phyloP scores from a whole-genome alignment of 257 asterid genomes.

The Prunella vulgaris region DNA sequence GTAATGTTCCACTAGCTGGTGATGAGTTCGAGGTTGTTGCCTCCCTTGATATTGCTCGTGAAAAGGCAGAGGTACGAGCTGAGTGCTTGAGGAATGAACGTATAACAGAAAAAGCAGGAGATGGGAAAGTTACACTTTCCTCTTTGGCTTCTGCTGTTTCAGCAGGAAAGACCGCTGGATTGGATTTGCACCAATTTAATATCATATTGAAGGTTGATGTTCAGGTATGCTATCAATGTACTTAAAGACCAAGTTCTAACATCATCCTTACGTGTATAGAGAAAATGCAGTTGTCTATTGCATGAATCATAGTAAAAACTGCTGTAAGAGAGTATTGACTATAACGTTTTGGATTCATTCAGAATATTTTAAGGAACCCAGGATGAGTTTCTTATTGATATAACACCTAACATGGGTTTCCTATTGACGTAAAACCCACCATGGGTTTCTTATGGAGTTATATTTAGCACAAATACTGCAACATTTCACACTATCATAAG shows the following conservation, averaged over 20 bases:
- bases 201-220: conserved; percentile 85
- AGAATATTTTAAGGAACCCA: too few relatives aligned
- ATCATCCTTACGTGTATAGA: background rate
- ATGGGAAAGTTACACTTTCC: conserved; percentile 87
- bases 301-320: background rate
- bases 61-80: conserved; percentile 65
- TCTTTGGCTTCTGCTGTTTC: conserved; percentile 92
- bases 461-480: background rate
- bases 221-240: conserved; percentile 55
- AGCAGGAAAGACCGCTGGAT: conserved; percentile 61
- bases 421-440: background rate
- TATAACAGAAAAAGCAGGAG: conserved; percentile 88
- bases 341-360: background rate
- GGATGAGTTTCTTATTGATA: too few relatives aligned
- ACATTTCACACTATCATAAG: background rate
- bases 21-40: conserved; percentile 90
- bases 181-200: conserved; percentile 89
- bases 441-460: background rate
- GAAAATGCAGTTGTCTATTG: background rate
- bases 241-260: background rate
- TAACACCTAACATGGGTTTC: background rate
- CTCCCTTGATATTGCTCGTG: conserved; percentile 85
- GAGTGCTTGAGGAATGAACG: conserved; percentile 68
- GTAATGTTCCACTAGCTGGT: conserved; percentile 89
- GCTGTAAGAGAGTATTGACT: background rate